Base-by-base conservation (phyloP, 2,329 filamentous ascomycete genomes). In the Aspergillus jensenii region DNA sequence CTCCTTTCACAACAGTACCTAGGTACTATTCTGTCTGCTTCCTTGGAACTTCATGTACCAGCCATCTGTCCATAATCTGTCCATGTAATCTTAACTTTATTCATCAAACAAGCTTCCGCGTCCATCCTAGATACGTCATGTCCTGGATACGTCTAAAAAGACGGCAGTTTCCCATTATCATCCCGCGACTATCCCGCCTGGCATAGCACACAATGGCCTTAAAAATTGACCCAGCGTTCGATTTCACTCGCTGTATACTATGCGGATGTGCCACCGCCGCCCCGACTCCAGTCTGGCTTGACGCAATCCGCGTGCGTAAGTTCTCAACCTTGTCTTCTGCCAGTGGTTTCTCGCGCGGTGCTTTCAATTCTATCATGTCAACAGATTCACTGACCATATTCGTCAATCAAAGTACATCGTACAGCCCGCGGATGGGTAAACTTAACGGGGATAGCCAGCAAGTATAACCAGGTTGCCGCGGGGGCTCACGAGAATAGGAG, bases 221-320 rank as follows among this genome's bases (percentile, higher is more conserved):
- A 44, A 3, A 12, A 3, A 44, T 44, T 6, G 3, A 21, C 19
- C 12, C 35, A 25, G 4, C n/a, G 15, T n/a, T 52, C 41, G 33
- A 54, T 7, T 54, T 47, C 25, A 40, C 43, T 37, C 37, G 52
- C 27, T 54, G 52, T n/a, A 54, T 54, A 17, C 52, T 54, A 14
- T 54, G 52, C 14, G 52, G 43, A 47, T 17, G 19, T 23, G 31
- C 21, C 15, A 48, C 44, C 3, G 43, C 12, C 6, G 15, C 33
- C 3, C 43, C 27, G 14, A 4, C 27, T 27, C 31, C 23, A 27
- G 21, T 41, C 33, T 54, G 52, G 52, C 31, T 54, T 7, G 43
- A 54, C 21, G 33, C 25, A 11, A n/a, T 47, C 31, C 46, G 43
- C 33, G n/a, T 54, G 21, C 9, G 52, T 54, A 40, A 25, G 52